Evolutionary conservation across 768 basidiomycete species (phyloP), one percentile per base, ranked within the genome.

Genomic region (button mushroom (Agaricus bisporus)): DNA sequence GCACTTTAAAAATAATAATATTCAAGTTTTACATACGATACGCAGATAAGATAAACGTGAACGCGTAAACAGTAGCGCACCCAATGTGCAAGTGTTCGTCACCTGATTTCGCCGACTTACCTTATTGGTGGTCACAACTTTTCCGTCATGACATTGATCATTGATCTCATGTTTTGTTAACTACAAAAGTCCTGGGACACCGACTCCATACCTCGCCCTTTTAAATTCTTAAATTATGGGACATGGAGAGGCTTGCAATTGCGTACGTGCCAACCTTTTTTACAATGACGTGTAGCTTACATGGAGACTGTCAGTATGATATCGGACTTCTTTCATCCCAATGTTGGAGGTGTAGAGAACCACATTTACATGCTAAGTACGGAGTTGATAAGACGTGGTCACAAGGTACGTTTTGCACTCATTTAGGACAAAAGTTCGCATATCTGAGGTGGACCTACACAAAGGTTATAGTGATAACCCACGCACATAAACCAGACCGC

Each of bases 321-420:
- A 54, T 89, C 86, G 39, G 97, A 99, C 71, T 99, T 98, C 74
- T 99, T 98, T 71, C 84, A 91, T 63, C 97, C 97, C 0, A 77
- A 81, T 54, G 86, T 95, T 2, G 97, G 97, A 3, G 97, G 97
- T 7, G 95, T 99, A 29, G 97, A 98, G 70, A 95, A 85, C 56
- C 93, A 97, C 67, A 95, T 98, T 36, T 98, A 91, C 70, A 90
- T 90, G 81, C 78, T 99, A 44, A 85, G 86, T 54, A 84, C 88
- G 17, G 85, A 87, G 45, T 82, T 98, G 39, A 81, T 94, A 50
- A 75, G 76, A 39, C 79, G 80, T 38, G 93, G 94, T 4, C 95
- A 99, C 69, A 92, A 89, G 69, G 93, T 87, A 64, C 17, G 73
- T 52, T 26, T 44, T 20, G 26, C 32, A 32, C 25, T 11, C 29